Conservation (phyloP, 768 basidiomycete genomes). For the Cystofilobasidium bisporidii region DNA sequence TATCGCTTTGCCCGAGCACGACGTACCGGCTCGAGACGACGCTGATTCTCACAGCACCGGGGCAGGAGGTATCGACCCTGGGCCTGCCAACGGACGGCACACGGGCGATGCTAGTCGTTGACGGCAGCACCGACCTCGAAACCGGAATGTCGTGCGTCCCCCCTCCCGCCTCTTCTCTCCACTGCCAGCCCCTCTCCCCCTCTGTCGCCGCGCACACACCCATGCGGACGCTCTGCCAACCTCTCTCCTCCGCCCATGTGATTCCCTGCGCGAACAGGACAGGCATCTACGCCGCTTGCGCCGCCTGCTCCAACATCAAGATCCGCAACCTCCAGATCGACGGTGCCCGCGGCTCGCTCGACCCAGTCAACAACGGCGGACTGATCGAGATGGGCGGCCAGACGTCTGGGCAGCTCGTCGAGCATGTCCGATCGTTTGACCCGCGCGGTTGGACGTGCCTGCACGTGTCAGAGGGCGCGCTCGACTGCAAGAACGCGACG, state of each 20-base stretch:
- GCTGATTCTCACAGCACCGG: conserved; percentile 54
- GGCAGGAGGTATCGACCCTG: conserved; percentile 71
- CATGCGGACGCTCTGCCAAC: neutral
- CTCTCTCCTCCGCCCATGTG: neutral
- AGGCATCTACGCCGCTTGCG: conserved; percentile 60
- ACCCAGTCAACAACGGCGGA: conserved; percentile 20
- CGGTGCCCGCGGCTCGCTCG: conserved; percentile 28
- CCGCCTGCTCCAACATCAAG: conserved; percentile 51
- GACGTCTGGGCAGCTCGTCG: conserved; percentile 51
- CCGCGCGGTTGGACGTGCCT: conserved; percentile 66
- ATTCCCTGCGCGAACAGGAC: conserved; percentile 44
- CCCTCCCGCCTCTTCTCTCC: too few species aligned
- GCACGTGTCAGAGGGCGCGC: conserved; percentile 46
- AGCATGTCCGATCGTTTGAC: conserved; percentile 65
- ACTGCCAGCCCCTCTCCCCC: too few species aligned
- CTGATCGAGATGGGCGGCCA: conserved; percentile 67
- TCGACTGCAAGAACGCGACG: conserved; percentile 33
- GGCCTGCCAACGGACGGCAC: conserved; percentile 61
- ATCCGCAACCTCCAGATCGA: conserved; percentile 58
- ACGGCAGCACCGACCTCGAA: conserved; percentile 41
- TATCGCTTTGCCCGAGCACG: conserved; percentile 56
- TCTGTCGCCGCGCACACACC: too few species aligned
- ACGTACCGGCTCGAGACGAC: conserved; percentile 59
- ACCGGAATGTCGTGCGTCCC: conserved; percentile 7
- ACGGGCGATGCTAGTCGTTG: conserved; percentile 61